Evolutionary conservation across 1,139 yeast genomes (phyloP).

Genomic region (Magnusiomyces ingens): DNA sequence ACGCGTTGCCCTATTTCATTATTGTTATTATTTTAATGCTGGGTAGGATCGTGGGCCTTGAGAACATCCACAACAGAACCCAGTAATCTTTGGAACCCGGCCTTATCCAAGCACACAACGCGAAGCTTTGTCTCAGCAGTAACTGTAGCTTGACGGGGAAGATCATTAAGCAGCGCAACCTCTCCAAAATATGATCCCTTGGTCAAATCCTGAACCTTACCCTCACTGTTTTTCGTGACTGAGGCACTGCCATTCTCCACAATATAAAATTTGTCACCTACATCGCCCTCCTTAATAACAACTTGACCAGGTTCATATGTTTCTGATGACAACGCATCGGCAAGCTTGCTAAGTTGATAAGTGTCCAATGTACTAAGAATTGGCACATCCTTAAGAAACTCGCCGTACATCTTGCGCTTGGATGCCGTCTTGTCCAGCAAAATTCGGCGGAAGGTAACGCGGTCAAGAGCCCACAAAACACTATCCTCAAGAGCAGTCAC

Average conservation of each 20-base stretch:
- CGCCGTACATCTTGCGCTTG: slow-evolving; percentile 86
- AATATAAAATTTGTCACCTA: slow-evolving; percentile 84
- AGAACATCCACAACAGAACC: slow-evolving; percentile 88
- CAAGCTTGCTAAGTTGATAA: slow-evolving; percentile 84
- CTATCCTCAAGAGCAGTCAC: slow-evolving; percentile 68
- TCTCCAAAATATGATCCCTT: slow-evolving; percentile 97
- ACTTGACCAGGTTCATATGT: slow-evolving; percentile 63
- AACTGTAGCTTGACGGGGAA: slow-evolving; percentile 93
- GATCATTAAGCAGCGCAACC: slow-evolving; percentile 81
- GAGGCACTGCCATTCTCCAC: slow-evolving; percentile 84
- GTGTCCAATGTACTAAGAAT: slow-evolving; percentile 63
- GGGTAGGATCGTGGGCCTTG: slow-evolving; percentile 76
- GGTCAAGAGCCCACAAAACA: slow-evolving; percentile 86
- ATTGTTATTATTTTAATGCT: slow-evolving; percentile 13
- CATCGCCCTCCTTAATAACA: slow-evolving; percentile 82
- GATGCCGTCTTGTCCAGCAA: slow-evolving; percentile 83
- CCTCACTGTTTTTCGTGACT: slow-evolving; percentile 55
- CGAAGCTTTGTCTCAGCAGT: slow-evolving; percentile 68
- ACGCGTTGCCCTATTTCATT: not conserved
- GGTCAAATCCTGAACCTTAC: slow-evolving; percentile 52
- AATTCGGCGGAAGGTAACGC: slow-evolving; percentile 87
- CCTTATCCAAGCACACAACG: slow-evolving; percentile 85
- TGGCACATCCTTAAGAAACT: slow-evolving; percentile 80
- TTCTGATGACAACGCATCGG: slow-evolving; percentile 87
- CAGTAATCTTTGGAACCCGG: slow-evolving; percentile 86